phyloP scores from a whole-genome alignment of 441 rosid species.

The Aquilaria agallochum region DNA sequence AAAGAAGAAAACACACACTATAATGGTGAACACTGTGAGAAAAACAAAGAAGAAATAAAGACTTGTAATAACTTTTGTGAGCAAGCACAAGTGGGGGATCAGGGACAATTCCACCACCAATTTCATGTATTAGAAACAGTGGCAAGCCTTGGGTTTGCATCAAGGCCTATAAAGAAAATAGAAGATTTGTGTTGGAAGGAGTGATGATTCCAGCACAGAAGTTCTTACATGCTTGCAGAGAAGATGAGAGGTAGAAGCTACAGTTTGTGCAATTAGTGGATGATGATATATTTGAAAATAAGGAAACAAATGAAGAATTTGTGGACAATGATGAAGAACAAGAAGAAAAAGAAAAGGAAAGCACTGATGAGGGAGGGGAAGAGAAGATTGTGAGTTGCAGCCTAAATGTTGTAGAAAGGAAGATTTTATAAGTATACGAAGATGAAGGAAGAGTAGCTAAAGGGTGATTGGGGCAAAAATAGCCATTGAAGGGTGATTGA shows the following conservation, averaged over 20 bases:
- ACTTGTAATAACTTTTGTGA: conserved; percentile 26
- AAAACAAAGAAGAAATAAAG: conserved; percentile 8
- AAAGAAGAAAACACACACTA: conserved; percentile 13
- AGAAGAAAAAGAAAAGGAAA: conserved; percentile 9
- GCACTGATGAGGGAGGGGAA: conserved; percentile 3
- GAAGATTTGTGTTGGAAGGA: conserved; percentile 79
- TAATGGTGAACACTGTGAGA: conserved; percentile 3
- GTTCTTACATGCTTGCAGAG: conserved; percentile 66
- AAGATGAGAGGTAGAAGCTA: conserved; percentile 46
- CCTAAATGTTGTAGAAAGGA: background rate
- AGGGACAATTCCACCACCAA: conserved; percentile 57
- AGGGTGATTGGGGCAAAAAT: too few relatives aligned
- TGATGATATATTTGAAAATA: conserved; percentile 18
- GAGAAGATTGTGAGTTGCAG: background rate
- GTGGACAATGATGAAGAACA: background rate
- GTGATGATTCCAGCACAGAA: conserved; percentile 70
- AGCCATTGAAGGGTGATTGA: too few relatives aligned
- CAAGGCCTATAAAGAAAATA: conserved; percentile 70
- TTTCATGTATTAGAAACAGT: conserved; percentile 50
- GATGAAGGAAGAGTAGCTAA: too few relatives aligned
- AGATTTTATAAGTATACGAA: too few relatives aligned
- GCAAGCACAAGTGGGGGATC: conserved; percentile 17
- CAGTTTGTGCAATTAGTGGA: conserved; percentile 19
- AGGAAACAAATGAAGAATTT: conserved; percentile 12
- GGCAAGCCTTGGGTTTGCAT: conserved; percentile 74